Conservation (phyloP, 257 asterid genomes). For the Capsicum baccatum region DNA sequence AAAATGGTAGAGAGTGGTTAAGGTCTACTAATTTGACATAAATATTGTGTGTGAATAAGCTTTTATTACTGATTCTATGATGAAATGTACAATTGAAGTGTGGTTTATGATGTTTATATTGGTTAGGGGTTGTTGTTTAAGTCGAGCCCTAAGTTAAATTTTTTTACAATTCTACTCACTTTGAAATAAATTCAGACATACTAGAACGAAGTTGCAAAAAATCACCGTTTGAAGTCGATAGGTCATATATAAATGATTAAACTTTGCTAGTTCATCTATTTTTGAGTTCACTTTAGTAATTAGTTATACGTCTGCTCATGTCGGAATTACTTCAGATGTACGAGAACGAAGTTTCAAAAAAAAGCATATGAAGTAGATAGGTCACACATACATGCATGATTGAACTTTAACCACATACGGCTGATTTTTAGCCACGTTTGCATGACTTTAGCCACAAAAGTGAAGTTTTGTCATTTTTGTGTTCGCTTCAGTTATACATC, state of each 20-base stretch:
- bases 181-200: not conserved
- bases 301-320: not conserved
- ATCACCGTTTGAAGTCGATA: not conserved
- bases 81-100: not conserved
- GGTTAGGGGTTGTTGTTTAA: not conserved
- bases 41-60: no score
- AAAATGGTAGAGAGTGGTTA: no score
- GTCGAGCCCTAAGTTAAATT: not conserved
- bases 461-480: not conserved
- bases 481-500: not conserved
- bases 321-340: not conserved
- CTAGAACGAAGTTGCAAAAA: not conserved
- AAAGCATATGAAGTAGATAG: not conserved
- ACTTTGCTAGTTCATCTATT: not conserved
- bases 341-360: not conserved
- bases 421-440: not conserved
- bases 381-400: not conserved
- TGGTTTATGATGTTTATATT: not conserved
- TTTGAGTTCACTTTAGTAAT: no score
- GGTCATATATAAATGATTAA: not conserved
- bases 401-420: not conserved
- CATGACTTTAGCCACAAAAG: not conserved
- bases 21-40: no score
- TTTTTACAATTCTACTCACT: not conserved
- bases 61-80: not conserved